phyloP scores from a whole-genome alignment of 73 alveolate genomes.

The Paramecium bursaria region DNA sequence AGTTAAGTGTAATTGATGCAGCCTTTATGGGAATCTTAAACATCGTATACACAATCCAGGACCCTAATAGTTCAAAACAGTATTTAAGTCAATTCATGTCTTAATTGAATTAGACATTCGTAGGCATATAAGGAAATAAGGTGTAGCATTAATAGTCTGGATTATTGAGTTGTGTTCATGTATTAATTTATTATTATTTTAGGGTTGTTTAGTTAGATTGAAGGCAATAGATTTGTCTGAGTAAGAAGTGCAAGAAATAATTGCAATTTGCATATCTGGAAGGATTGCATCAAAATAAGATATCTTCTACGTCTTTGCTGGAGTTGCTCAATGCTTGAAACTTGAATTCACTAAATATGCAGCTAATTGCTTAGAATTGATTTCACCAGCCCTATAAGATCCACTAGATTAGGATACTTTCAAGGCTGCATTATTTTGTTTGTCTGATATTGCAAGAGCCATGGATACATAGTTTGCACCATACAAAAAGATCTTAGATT shows the following conservation, averaged over 20 bases:
- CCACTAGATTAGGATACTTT: conserved; percentile 47
- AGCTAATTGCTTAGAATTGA: not conserved
- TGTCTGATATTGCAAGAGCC: conserved; percentile 59
- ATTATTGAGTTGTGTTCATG: conserved; percentile 47
- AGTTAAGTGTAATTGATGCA: conserved; percentile 20
- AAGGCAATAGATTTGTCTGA: not conserved
- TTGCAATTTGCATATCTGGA: not conserved
- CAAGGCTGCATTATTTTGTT: conserved; percentile 46
- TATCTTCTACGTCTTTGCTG: conserved; percentile 18
- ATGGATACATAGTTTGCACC: conserved; percentile 47
- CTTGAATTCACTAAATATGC: conserved; percentile 20
- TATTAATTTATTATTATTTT: too few species aligned
- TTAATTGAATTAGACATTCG: not conserved
- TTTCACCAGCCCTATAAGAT: conserved; percentile 7
- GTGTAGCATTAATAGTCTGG: conserved; percentile 25
- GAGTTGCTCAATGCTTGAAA: conserved; percentile 24
- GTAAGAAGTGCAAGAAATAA: not conserved
- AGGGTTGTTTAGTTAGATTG: conserved; percentile 49
- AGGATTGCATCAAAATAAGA: not conserved
- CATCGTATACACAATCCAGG: not conserved
- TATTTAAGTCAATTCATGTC: conserved; percentile 2
- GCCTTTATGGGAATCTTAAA: conserved; percentile 52
- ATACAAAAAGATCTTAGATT: conserved; percentile 10
- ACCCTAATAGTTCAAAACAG: not conserved
- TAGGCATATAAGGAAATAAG: conserved; percentile 2